Conservation (phyloP, 768 basidiomycete species). For the Russula sp. region DNA sequence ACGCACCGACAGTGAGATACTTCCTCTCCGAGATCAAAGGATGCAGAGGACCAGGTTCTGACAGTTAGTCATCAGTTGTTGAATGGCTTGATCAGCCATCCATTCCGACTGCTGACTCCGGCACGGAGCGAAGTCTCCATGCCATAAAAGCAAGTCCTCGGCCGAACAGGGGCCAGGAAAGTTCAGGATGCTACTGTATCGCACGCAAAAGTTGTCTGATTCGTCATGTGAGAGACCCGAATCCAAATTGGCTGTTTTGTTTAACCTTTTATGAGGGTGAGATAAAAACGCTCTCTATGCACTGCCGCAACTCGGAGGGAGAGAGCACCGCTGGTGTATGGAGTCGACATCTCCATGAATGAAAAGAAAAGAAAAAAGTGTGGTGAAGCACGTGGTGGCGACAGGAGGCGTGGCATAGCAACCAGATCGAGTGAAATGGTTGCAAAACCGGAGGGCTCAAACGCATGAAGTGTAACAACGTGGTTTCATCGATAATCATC, state of each 20-base stretch:
- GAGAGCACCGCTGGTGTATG: background rate
- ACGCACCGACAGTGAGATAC: background rate
- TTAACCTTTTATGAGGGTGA: background rate
- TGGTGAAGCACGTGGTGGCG: slow-evolving; percentile 4
- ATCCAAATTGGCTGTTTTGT: background rate
- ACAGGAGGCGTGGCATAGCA: slow-evolving; percentile 14
- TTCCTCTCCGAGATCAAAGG: slow-evolving; percentile 2
- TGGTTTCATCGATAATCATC: slow-evolving; percentile 15
- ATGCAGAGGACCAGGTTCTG: background rate
- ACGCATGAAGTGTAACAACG: background rate
- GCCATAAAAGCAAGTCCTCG: background rate
- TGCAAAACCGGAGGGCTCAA: slow-evolving; percentile 2
- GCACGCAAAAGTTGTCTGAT: background rate
- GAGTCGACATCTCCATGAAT: background rate
- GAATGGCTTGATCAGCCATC: slow-evolving; percentile 9
- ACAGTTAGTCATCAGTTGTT: slow-evolving; percentile 1
- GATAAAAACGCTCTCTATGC: background rate
- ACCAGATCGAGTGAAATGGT: slow-evolving; percentile 18
- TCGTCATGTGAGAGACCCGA: background rate
- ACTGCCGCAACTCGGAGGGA: too few relatives aligned
- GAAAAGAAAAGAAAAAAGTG: background rate
- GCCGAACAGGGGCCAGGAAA: slow-evolving; percentile 18
- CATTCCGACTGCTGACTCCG: slow-evolving; percentile 8
- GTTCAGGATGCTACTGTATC: background rate
- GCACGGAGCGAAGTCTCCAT: background rate